phyloP scores from a whole-genome alignment of 2,329 filamentous ascomycete species.

The Verticillium albo-atrum region DNA sequence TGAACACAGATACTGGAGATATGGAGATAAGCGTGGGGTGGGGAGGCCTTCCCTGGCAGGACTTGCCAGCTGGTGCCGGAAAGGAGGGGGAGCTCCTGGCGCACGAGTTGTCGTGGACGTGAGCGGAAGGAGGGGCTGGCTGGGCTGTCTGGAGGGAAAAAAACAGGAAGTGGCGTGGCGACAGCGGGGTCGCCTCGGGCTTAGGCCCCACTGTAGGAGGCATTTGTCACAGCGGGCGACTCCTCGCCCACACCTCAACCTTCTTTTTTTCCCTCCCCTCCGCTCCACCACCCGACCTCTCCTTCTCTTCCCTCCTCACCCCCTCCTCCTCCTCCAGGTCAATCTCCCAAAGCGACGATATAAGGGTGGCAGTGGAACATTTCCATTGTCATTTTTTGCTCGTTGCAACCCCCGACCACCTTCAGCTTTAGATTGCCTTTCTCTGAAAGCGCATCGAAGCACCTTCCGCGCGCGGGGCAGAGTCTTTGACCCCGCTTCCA shows the following conservation, averaged over 20 bases:
- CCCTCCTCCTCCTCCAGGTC: conserved; percentile 4
- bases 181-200: neutral
- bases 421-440: conserved; percentile 9
- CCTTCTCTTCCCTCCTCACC: conserved; percentile 6
- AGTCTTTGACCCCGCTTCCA: conserved; percentile 39
- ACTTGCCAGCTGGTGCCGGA: neutral
- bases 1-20: no score
- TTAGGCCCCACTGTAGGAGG: neutral
- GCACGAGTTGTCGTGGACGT: neutral
- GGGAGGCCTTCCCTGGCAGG: no score
- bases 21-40: no score
- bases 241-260: conserved; percentile 9
- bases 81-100: neutral
- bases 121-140: neutral
- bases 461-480: conserved; percentile 15
- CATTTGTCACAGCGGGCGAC: conserved; percentile 7
- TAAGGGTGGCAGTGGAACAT: conserved; percentile 32
- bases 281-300: conserved; percentile 2
- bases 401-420: conserved; percentile 19
- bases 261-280: conserved; percentile 11
- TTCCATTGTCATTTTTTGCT: conserved; percentile 32
- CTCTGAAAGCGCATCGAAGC: conserved; percentile 5
- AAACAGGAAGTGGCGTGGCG: neutral
- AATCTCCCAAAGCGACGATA: conserved; percentile 27
- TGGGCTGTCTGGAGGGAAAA: neutral